A percentile compares a stretch with the other conserved stretches of the same genome.
phyloP scores from a whole-genome alignment of 305 asterid species.

The Solanum aculeatissimum region DNA sequence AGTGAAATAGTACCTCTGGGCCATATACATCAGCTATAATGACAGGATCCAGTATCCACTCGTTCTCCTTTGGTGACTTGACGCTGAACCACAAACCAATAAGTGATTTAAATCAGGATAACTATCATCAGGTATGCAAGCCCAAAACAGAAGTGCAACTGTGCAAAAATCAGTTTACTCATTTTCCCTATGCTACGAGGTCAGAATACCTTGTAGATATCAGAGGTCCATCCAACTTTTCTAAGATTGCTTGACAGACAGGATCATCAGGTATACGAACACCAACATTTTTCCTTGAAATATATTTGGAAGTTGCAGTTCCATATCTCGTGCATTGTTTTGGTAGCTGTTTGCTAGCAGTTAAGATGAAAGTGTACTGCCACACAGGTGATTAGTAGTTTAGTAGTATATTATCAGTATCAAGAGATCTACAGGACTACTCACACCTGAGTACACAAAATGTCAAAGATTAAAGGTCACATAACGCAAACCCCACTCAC shows the following conservation, averaged over 20 bases:
- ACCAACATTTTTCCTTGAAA: constrained; percentile 69
- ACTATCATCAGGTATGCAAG: constrained; percentile 7
- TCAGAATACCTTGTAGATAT: constrained; percentile 66
- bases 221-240: constrained; percentile 74
- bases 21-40: constrained; percentile 78
- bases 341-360: constrained; percentile 84
- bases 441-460: not conserved
- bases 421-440: not conserved
- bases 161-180: not conserved
- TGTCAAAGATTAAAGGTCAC: not conserved
- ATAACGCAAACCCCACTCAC: not conserved
- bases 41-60: constrained; percentile 91
- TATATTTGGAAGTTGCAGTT: constrained; percentile 60
- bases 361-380: constrained; percentile 89
- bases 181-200: not conserved
- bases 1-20: constrained; percentile 48
- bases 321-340: constrained; percentile 72
- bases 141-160: not conserved
- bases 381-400: constrained; percentile 2
- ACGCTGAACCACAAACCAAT: constrained; percentile 38
- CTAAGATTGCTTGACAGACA: constrained; percentile 69
- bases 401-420: not conserved
- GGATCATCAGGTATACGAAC: constrained; percentile 86
- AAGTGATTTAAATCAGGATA: constrained; percentile 4
- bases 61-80: constrained; percentile 62